Evolutionary conservation across 495 filamentous ascomycete genomes (phyloP).

Genomic region (Bacidia gigantensis): DNA sequence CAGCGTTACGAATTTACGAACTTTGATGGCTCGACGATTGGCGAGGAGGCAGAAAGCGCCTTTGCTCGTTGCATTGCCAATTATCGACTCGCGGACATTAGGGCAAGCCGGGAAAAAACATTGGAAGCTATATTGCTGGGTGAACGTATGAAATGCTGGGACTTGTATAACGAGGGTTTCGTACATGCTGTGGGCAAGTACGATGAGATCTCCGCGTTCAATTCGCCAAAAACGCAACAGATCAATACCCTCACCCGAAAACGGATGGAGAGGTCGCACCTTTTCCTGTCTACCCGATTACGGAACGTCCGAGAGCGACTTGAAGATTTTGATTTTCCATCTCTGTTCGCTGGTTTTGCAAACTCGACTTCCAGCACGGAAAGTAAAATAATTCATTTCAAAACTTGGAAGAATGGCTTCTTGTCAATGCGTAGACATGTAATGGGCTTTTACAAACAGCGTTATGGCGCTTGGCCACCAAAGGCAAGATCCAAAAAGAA

Average conservation of each 20-base stretch:
- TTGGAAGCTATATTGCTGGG: constrained; percentile 79
- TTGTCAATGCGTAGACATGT: constrained; percentile 58
- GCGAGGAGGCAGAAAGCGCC: constrained; percentile 60
- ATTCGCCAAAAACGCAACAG: constrained; percentile 51
- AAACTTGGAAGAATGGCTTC: constrained; percentile 66
- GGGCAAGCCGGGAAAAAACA: constrained; percentile 74
- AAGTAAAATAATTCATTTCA: constrained; percentile 66
- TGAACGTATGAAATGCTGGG: constrained; percentile 67
- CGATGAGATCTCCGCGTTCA: constrained; percentile 52
- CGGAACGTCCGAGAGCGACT: constrained; percentile 53
- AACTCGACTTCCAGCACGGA: constrained; percentile 62
- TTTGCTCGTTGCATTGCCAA: constrained; percentile 69
- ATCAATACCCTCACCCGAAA: constrained; percentile 60
- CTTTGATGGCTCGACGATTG: constrained; percentile 66
- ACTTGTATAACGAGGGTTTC: constrained; percentile 82
- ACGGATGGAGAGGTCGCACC: constrained; percentile 63
- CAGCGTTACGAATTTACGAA: constrained; percentile 67
- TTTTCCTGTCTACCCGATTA: constrained; percentile 61
- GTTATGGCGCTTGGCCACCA: constrained; percentile 88
- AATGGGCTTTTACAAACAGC: constrained; percentile 62
- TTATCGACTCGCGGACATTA: constrained; percentile 63
- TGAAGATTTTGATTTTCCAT: constrained; percentile 78
- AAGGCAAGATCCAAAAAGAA: constrained; percentile 89
- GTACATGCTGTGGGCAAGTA: constrained; percentile 87
- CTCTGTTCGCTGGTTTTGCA: constrained; percentile 76